A percentile compares a stretch with the other conserved stretches of the same genome.
phyloP scores from a whole-genome alignment of 495 filamentous ascomycete species.

The Penicillium atrosanguineum region DNA sequence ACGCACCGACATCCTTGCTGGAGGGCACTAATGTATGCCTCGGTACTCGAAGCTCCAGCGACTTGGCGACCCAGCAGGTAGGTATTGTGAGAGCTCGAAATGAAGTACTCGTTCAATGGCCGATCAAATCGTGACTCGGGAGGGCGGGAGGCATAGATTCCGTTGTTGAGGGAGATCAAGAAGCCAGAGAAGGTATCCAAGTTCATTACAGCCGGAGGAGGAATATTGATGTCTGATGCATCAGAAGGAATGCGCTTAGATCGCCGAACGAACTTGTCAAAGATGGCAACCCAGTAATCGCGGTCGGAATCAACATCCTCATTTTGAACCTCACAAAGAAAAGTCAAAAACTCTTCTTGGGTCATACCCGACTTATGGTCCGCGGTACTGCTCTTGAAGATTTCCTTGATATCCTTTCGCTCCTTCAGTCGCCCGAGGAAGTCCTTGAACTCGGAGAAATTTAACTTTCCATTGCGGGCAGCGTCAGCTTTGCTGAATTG shows the following conservation, averaged over 20 bases:
- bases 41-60: constrained; percentile 81
- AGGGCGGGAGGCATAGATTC: constrained; percentile 52
- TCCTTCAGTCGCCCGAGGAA: constrained; percentile 82
- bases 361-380: constrained; percentile 61
- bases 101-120: constrained; percentile 95
- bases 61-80: constrained; percentile 92
- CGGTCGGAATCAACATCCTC: constrained; percentile 68
- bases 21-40: constrained; percentile 90
- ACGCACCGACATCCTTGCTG: constrained; percentile 88
- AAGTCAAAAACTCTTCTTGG: constrained; percentile 68
- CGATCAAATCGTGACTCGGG: constrained; percentile 65
- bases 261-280: constrained; percentile 68
- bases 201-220: constrained; percentile 55
- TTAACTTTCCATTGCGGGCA: constrained; percentile 57
- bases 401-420: constrained; percentile 70
- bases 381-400: constrained; percentile 57
- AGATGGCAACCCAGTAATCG: constrained; percentile 68
- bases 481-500: constrained; percentile 76
- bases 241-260: constrained; percentile 46
- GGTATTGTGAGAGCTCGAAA: constrained; percentile 98
- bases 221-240: constrained; percentile 32
- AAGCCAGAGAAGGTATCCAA: constrained; percentile 73
- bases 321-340: constrained; percentile 70
- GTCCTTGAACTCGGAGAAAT: constrained; percentile 72
- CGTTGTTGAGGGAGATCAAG: constrained; percentile 71